Base-by-base conservation (phyloP, 192 early-diverging fungal species). In the Paraglomus brasilianum region DNA sequence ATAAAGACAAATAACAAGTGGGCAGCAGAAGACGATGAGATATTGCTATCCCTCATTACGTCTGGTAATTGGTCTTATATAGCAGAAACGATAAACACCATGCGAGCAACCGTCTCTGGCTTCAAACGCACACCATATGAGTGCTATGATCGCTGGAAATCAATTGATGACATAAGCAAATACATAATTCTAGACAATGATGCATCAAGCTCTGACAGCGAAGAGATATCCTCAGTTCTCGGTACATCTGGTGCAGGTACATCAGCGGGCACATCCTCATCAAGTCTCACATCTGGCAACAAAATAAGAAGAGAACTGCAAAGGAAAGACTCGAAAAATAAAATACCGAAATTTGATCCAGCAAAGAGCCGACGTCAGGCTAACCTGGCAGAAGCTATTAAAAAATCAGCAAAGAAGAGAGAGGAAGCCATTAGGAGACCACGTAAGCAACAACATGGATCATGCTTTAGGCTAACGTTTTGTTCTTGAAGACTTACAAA, bases 61-160 rank as follows among this genome's bases (percentile, higher is more conserved):
- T 73, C 79, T 39, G 83, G 80, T 67, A 90, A 93, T 73, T 93
- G 89, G 89, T 74, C 77, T 39, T 63, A 87, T 15, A 86, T 93
- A 21, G 66, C 79, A n/a, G 89, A 90, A 30, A 65, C 85, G 0
- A 75, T 90, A 17, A 85, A 82, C 53, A 75, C 79, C 1, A 72
- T 75, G 22, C 82, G 83, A 22, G 74, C 74, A 8, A 55, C 82
- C 4, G 74, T 81, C 13, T 77, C 73, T 36, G 82, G 82, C 1
- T 81, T 83, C 49, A 73, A 73, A 42, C 71, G 87, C 13, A 83
- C 80, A 8, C 78, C 86, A 8, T 92, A 85, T 79, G 90, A 90
- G 30, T 90, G 88, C 45, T 85, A 85, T 67, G 67, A 79, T 43
- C 81, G 85, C 11, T 90, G 82, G 82, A 72, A 73, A 42, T 80